Evolutionary conservation across 2,329 filamentous ascomycete species (phyloP).

Genomic region (Thelonectria olida): DNA sequence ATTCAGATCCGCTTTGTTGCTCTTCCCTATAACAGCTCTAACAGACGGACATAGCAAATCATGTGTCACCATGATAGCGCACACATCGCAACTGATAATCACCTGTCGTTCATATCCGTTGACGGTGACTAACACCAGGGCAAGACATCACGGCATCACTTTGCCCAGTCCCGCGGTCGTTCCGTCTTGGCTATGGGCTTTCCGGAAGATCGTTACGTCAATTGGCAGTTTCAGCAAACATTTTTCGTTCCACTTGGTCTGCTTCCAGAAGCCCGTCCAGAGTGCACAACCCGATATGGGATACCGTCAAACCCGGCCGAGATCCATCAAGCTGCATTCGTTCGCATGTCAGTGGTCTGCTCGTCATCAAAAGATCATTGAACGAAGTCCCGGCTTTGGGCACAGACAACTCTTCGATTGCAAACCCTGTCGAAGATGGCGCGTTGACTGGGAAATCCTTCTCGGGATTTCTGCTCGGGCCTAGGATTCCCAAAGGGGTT

Average conservation of each 20-base stretch:
- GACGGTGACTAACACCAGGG: neutral
- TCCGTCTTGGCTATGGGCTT: neutral
- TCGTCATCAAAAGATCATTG: neutral
- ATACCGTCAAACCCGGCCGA: neutral
- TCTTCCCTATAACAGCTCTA: neutral
- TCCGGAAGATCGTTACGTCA: neutral
- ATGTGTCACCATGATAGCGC: neutral
- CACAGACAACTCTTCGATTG: neutral
- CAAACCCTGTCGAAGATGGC: constrained; percentile 11
- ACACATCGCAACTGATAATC: neutral
- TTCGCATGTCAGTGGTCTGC: neutral
- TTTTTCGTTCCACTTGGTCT: neutral
- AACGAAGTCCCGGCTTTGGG: neutral
- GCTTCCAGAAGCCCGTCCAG: neutral
- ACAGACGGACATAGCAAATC: neutral
- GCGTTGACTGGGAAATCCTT: constrained; percentile 3
- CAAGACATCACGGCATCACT: neutral
- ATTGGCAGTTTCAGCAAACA: neutral
- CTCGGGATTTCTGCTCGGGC: constrained; percentile 3
- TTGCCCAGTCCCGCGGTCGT: neutral
- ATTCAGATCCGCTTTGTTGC: neutral
- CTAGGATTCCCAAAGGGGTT: constrained; percentile 8
- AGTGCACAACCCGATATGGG: neutral
- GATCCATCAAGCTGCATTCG: neutral
- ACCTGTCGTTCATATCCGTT: neutral